Evolutionary conservation across 2,329 filamentous ascomycete species (phyloP), one percentile per base, ranked within the genome.

Genomic region (Plenodomus lindquistii): DNA sequence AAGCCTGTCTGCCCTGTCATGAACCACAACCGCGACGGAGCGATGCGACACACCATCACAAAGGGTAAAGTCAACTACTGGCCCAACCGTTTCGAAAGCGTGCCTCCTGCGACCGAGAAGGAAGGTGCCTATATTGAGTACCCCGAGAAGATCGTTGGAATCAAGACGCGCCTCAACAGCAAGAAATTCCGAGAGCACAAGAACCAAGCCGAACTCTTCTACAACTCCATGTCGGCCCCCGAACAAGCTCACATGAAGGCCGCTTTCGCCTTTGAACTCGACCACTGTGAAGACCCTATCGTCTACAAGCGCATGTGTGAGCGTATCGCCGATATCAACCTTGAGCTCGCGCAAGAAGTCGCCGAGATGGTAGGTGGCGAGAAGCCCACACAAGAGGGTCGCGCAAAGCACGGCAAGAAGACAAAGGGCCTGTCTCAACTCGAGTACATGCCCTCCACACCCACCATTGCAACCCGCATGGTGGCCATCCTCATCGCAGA

Each of bases 171-270:
- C 10, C 76, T 85, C 5, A 78, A 82, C 48, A 88, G 84, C 55
- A 79, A 79, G 58, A 93, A 93, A 74, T 93, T 93, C 78, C 81
- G 79, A 55, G 88, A 94, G 53, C 88, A 93, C 67, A 83, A 83
- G 72, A 85, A 81, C 41, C 89, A 94, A 69, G 88, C 89, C 0
- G 88, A 92, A 66, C 77, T 93, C 1, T 94, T 94, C 76, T 93
- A 85, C 76, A 93, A 93, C 76, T 91, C 87, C 15, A 72, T 93
- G 57, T 82, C 83, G 0, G 73, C 79, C 0, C 75, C 83, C 3
- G 89, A 93, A 71, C 85, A 88, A 72, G 63, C 65, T 11, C 87
- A 90, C 65, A 71, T 88, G 15, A 74, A 76, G 21, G 76, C 75
- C 29, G 83, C 87, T 0, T 78, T 89, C 10, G 77, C 77, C 2